A percentile compares a stretch with the other conserved stretches of the same genome.
These are phyloP conservation scores for Plasmodium chabaudi DNA, from an alignment of 169 alveolate species.

Conservation along the genomic window DNA sequence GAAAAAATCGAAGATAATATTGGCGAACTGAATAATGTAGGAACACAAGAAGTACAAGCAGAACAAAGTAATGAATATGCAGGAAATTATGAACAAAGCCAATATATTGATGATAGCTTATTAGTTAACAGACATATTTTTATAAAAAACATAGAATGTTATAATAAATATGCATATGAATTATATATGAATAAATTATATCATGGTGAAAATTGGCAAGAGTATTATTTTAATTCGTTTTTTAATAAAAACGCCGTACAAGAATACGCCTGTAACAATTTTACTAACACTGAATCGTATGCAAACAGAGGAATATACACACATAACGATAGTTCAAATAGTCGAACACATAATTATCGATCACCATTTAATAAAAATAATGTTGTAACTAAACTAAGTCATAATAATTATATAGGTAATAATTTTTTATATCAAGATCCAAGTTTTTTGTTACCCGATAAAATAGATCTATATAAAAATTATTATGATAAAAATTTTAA, in stretches of 20 bases:
- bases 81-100: background rate
- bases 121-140: slow-evolving; percentile 38
- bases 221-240: slow-evolving; percentile 24
- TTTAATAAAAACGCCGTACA: background rate
- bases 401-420: slow-evolving; percentile 57
- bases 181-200: slow-evolving; percentile 31
- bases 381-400: slow-evolving; percentile 8
- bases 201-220: slow-evolving; percentile 71
- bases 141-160: slow-evolving; percentile 47
- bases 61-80: background rate
- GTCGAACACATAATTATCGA: background rate
- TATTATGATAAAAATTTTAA: slow-evolving; percentile 51
- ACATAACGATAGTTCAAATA: background rate
- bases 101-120: background rate
- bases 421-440: slow-evolving; percentile 49
- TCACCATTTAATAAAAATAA: background rate
- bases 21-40: background rate
- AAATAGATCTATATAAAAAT: slow-evolving; percentile 20
- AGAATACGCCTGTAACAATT: background rate
- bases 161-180: slow-evolving; percentile 48
- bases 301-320: background rate
- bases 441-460: slow-evolving; percentile 52
- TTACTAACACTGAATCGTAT: background rate
- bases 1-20: background rate
- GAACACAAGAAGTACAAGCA: background rate